Conservation (phyloP, 2,329 filamentous ascomycete genomes). For the Aspergillus intermedius region DNA sequence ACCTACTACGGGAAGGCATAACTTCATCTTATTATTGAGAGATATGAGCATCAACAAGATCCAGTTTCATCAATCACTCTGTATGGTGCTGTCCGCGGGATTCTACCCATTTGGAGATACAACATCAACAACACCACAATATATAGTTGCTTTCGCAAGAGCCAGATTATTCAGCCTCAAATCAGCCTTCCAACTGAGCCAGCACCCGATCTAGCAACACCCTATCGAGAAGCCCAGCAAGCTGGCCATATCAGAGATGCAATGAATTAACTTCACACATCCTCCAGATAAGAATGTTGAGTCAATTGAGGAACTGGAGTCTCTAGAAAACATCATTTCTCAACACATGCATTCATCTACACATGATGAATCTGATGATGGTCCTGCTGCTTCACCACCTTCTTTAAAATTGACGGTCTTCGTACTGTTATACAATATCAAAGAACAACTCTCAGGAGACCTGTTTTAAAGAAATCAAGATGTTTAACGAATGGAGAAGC, state of each 20-base stretch:
- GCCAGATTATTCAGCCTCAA: neutral
- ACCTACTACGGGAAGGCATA: conserved; percentile 6
- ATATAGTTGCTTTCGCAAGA: neutral
- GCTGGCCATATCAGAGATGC: neutral
- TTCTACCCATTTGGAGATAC: neutral
- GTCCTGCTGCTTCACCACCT: neutral
- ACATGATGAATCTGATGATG: neutral
- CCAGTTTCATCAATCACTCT: neutral
- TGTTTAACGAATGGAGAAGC: neutral
- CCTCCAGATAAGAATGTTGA: neutral
- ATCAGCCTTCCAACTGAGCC: neutral
- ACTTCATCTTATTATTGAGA: neutral
- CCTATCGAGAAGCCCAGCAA: neutral
- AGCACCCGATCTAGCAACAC: neutral
- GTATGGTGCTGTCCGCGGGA: neutral
- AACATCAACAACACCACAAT: neutral
- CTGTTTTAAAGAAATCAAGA: neutral
- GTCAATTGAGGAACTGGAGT: neutral
- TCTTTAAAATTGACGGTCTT: neutral
- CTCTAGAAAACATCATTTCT: neutral
- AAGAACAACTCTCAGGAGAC: neutral
- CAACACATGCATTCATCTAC: neutral
- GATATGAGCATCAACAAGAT: neutral
- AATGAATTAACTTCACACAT: neutral
- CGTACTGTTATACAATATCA: neutral